A percentile compares a stretch with the other conserved stretches of the same genome.
phyloP scores from a whole-genome alignment of 1,284 basidiomycete species.

The Apiotrichum gracile region DNA sequence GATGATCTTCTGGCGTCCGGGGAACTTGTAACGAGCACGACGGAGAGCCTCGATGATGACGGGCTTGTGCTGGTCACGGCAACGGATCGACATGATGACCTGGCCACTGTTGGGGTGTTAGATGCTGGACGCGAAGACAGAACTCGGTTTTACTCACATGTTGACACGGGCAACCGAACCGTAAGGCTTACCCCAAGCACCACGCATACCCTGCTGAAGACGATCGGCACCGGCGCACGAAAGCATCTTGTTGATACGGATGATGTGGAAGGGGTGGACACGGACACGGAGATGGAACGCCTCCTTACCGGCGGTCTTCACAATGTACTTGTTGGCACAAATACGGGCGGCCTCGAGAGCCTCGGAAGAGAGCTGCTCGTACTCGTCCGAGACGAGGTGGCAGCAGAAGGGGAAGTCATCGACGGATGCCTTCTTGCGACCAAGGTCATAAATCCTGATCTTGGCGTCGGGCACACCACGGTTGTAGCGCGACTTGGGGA shows the following conservation, averaged over 20 bases:
- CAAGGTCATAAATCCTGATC: conserved; percentile 92
- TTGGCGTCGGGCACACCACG: conserved; percentile 96
- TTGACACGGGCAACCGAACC: conserved; percentile 53
- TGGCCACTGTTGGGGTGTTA: conserved; percentile 65
- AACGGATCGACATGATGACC: conserved; percentile 91
- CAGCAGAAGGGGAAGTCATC: conserved; percentile 97
- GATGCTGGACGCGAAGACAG: background rate
- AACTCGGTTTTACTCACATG: conserved; percentile 29
- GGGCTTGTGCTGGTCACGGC: conserved; percentile 78
- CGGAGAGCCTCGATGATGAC: conserved; percentile 96
- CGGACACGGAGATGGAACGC: conserved; percentile 98
- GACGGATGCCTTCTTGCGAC: conserved; percentile 88
- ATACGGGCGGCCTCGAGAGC: conserved; percentile 98
- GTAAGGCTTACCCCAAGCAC: conserved; percentile 99
- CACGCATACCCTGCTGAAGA: conserved; percentile 98
- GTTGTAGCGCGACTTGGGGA: conserved; percentile 85
- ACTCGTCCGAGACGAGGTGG: conserved; percentile 96
- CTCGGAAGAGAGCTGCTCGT: conserved; percentile 94
- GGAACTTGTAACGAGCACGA: conserved; percentile 99
- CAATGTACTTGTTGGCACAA: conserved; percentile 99
- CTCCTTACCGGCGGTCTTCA: conserved; percentile 96
- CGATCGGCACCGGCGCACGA: conserved; percentile 96
- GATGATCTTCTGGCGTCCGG: conserved; percentile 98
- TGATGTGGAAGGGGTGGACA: conserved; percentile 96
- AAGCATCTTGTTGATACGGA: conserved; percentile 99